Conservation (phyloP, 1,284 basidiomycete genomes). For the Cutaneotrichosporon mucoides region DNA sequence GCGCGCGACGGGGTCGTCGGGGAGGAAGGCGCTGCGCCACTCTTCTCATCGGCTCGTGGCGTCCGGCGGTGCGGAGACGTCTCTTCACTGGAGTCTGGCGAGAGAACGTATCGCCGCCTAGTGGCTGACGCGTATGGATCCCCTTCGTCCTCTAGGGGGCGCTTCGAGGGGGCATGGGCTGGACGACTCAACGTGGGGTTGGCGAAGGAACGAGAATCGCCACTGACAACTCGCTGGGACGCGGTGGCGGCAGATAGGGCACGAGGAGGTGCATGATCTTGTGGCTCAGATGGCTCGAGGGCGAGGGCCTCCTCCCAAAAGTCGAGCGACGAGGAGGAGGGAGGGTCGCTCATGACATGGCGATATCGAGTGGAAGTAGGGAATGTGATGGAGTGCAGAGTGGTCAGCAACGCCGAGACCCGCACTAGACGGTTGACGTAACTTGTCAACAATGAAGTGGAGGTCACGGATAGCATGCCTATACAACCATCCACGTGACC, state of each 20-base stretch:
- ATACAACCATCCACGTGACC: no score
- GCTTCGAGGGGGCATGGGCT: not conserved
- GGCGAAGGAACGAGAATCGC: no score
- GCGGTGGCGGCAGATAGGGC: no score
- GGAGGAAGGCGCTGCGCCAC: no score
- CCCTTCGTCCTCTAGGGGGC: not conserved
- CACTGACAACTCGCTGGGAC: no score
- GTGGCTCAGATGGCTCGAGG: not conserved
- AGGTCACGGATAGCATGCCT: no score
- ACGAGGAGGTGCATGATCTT: not conserved
- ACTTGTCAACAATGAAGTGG: no score
- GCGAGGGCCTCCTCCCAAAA: conserved; percentile 16
- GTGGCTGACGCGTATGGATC: not conserved
- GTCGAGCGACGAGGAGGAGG: conserved; percentile 3
- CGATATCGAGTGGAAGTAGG: no score
- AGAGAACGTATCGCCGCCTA: not conserved
- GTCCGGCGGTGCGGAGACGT: not conserved
- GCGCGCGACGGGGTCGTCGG: not conserved
- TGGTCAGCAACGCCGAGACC: no score
- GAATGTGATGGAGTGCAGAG: no score
- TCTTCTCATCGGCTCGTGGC: not conserved
- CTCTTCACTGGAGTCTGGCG: not conserved
- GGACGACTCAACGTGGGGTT: not conserved
- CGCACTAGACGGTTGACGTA: no score
- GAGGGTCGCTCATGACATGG: conserved; percentile 10